Percentiles rank a stretch among this genome's conserved stretches.
Evolutionary conservation across 331 rosid species (phyloP).

Genomic region (Pyrus hybrid): DNA sequence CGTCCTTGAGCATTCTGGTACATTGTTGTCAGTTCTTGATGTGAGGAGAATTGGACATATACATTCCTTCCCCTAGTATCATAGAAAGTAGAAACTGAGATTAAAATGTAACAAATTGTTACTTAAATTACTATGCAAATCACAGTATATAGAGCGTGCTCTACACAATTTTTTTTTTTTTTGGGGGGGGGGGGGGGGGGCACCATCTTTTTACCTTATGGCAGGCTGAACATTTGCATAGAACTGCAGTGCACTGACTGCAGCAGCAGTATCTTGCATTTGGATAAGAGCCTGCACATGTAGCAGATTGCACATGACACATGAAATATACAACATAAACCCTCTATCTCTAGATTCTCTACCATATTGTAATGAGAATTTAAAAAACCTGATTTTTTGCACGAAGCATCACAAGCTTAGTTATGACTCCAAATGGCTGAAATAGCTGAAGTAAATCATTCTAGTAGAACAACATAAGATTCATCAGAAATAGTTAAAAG

Average conservation of each 20-base stretch:
- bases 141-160: background rate
- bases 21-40: constrained; percentile 82
- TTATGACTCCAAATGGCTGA: constrained; percentile 96
- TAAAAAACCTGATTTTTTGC: constrained; percentile 87
- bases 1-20: constrained; percentile 86
- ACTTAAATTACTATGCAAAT: background rate
- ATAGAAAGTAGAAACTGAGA: background rate
- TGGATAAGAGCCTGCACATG: constrained; percentile 72
- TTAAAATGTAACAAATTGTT: background rate
- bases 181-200: too few species aligned
- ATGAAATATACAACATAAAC: constrained; percentile 1
- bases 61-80: constrained; percentile 80
- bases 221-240: constrained; percentile 52
- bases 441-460: constrained; percentile 97
- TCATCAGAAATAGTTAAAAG: background rate
- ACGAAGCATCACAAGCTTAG: constrained; percentile 98
- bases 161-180: too few species aligned
- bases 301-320: constrained; percentile 9
- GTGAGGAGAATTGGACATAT: constrained; percentile 89
- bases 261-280: constrained; percentile 85
- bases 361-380: constrained; percentile 1
- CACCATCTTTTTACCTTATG: constrained; percentile 28
- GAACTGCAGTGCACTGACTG: constrained; percentile 74
- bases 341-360: background rate
- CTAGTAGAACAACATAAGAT: constrained; percentile 28